Percentiles rank a stretch among this genome's conserved stretches.
These are phyloP conservation scores for Acer negundo DNA, from an alignment of 345 rosid species.

Conservation along the genomic window DNA sequence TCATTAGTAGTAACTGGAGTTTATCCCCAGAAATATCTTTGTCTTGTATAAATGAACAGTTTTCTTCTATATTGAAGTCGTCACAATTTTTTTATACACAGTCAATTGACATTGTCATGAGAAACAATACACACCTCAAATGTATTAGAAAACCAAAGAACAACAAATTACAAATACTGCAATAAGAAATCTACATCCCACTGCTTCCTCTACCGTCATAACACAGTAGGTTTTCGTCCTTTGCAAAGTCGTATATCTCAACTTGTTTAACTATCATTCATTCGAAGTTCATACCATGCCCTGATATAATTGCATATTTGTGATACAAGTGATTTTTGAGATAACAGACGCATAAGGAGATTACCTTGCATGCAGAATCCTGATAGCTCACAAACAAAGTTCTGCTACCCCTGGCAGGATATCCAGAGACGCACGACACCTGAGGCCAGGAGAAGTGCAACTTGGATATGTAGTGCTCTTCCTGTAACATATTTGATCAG, in stretches of 20 bases:
- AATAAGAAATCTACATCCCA: neutral
- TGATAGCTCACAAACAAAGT: constrained; percentile 60
- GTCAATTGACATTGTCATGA: neutral
- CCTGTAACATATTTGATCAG: constrained; percentile 49
- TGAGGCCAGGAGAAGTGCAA: constrained; percentile 89
- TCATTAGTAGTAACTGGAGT: neutral
- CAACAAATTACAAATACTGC: neutral
- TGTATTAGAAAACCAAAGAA: neutral
- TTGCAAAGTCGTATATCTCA: neutral
- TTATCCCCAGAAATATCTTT: neutral
- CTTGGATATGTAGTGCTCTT: constrained; percentile 79
- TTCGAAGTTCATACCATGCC: neutral
- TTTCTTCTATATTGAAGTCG: neutral
- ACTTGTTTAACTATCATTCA: neutral
- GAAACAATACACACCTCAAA: constrained; percentile 6
- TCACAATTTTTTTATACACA: neutral
- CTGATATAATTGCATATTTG: neutral
- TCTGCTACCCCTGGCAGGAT: constrained; percentile 75
- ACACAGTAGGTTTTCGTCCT: neutral
- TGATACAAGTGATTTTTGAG: neutral
- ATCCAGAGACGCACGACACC: constrained; percentile 64
- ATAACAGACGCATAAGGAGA: neutral
- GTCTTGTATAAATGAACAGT: neutral
- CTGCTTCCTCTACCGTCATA: neutral
- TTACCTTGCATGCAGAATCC: constrained; percentile 60